phyloP scores from a whole-genome alignment of 1,284 basidiomycete species.

The Ganoderma boninense region DNA sequence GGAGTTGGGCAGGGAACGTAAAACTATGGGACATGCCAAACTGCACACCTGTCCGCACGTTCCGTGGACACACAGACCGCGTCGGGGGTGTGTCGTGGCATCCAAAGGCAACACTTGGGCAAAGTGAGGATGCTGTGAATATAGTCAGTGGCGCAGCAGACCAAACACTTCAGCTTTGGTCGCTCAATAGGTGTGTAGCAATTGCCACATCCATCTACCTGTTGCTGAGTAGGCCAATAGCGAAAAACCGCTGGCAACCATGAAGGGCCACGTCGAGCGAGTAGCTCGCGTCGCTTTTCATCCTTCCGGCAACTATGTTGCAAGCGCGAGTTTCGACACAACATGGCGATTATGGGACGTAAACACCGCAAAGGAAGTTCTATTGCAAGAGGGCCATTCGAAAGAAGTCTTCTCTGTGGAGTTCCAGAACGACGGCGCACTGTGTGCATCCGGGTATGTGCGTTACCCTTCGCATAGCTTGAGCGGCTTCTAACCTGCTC shows the following conservation, averaged over 20 bases:
- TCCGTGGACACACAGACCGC: constrained; percentile 88
- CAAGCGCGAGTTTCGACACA: constrained; percentile 96
- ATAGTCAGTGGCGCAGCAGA: constrained; percentile 94
- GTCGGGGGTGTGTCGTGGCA: constrained; percentile 98
- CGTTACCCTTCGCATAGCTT: background rate
- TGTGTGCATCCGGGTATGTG: constrained; percentile 90
- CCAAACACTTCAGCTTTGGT: constrained; percentile 89
- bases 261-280: constrained; percentile 91
- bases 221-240: constrained; percentile 46
- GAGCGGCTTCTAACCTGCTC: constrained; percentile 21
- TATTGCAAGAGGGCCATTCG: constrained; percentile 96
- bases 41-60: constrained; percentile 78
- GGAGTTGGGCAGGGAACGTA: constrained; percentile 94
- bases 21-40: constrained; percentile 96
- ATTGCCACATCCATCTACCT: background rate
- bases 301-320: constrained; percentile 92
- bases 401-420: constrained; percentile 96
- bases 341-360: constrained; percentile 99
- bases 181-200: constrained; percentile 72
- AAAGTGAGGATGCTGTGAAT: constrained; percentile 77
- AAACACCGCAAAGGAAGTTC: constrained; percentile 79
- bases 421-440: constrained; percentile 94
- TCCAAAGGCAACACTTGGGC: constrained; percentile 89
- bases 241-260: constrained; percentile 80
- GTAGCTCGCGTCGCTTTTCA: constrained; percentile 97